Percentiles rank a stretch among this genome's conserved stretches.
Conservation (phyloP, 768 basidiomycete species). For the Chalciporus pseudorubinellus region DNA sequence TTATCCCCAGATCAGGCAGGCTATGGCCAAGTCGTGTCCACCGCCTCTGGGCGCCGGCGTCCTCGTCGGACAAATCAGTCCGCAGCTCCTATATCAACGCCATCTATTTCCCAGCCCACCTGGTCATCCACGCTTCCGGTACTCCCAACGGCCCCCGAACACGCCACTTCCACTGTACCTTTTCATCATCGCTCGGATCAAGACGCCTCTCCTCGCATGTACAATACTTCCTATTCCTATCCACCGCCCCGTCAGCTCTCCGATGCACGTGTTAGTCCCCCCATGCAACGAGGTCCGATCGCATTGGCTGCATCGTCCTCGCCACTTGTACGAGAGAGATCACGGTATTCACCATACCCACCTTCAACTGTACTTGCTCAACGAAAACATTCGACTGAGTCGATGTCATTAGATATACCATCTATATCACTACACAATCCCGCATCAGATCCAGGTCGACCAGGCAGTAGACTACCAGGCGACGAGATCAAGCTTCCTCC, state of each 20-base stretch:
- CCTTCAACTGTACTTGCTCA: slow-evolving; percentile 22
- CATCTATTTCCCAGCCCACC: slow-evolving; percentile 33
- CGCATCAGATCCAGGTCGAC: slow-evolving; percentile 24
- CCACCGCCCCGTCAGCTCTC: slow-evolving; percentile 28
- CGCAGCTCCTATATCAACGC: slow-evolving; percentile 30
- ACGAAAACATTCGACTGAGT: slow-evolving; percentile 26
- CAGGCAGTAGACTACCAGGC: slow-evolving; percentile 23
- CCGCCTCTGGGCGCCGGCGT: slow-evolving; percentile 57
- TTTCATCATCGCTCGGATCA: slow-evolving; percentile 26
- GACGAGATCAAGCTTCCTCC: slow-evolving; percentile 43
- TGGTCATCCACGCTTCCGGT: slow-evolving; percentile 51
- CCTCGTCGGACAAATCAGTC: slow-evolving; percentile 51
- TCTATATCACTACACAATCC: slow-evolving; percentile 35
- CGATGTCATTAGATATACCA: slow-evolving; percentile 35
- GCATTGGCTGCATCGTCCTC: slow-evolving; percentile 27
- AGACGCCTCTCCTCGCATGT: slow-evolving; percentile 23
- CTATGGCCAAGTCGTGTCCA: slow-evolving; percentile 78
- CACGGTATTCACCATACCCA: slow-evolving; percentile 49
- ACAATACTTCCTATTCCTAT: slow-evolving; percentile 29
- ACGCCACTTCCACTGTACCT: slow-evolving; percentile 9
- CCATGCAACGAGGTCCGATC: slow-evolving; percentile 31
- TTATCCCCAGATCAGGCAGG: slow-evolving; percentile 83
- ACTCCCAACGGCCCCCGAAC: slow-evolving; percentile 25
- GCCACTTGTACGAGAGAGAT: slow-evolving; percentile 24
- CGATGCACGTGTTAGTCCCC: slow-evolving; percentile 28